Conservation (phyloP, 495 filamentous ascomycete genomes). For the Ramalina intermedia region DNA sequence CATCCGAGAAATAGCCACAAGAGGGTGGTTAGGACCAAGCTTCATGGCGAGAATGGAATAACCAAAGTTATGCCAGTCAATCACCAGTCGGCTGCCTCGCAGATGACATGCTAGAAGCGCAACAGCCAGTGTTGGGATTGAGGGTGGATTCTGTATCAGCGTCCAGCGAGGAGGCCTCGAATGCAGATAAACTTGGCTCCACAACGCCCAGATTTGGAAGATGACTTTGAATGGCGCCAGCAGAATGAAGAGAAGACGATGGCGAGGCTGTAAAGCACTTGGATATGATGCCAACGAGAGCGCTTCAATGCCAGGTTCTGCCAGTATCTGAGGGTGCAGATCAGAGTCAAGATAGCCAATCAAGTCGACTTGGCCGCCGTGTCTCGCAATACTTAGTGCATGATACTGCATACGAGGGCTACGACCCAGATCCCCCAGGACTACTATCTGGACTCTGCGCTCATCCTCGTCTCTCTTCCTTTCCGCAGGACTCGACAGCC, state of each 20-base stretch:
- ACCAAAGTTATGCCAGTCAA: slow-evolving; percentile 99
- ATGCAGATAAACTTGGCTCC: slow-evolving; percentile 55
- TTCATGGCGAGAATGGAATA: slow-evolving; percentile 81
- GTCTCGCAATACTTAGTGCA: slow-evolving; percentile 78
- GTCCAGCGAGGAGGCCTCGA: slow-evolving; percentile 64
- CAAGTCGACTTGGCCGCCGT: slow-evolving; percentile 66
- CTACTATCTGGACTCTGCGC: slow-evolving; percentile 64
- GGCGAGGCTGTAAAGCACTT: slow-evolving; percentile 44
- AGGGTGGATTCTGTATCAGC: slow-evolving; percentile 88
- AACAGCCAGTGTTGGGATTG: slow-evolving; percentile 76
- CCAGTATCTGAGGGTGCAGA: slow-evolving; percentile 59
- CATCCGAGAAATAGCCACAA: slow-evolving; percentile 57
- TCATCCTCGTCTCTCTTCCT: slow-evolving; percentile 3
- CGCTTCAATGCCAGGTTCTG: slow-evolving; percentile 50
- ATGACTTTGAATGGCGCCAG: slow-evolving; percentile 76
- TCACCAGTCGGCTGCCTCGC: slow-evolving; percentile 66
- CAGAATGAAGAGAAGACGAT: slow-evolving; percentile 63
- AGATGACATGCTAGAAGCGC: slow-evolving; percentile 58
- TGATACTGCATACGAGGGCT: slow-evolving; percentile 99
- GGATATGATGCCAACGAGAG: slow-evolving; percentile 51
- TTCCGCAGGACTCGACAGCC: not conserved
- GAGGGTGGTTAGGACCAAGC: slow-evolving; percentile 45
- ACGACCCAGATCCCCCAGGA: slow-evolving; percentile 92
- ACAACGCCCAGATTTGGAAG: slow-evolving; percentile 59
- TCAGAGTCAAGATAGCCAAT: slow-evolving; percentile 72